Conservation (phyloP, 2,329 filamentous ascomycete species). For the Bisporella sp. region DNA sequence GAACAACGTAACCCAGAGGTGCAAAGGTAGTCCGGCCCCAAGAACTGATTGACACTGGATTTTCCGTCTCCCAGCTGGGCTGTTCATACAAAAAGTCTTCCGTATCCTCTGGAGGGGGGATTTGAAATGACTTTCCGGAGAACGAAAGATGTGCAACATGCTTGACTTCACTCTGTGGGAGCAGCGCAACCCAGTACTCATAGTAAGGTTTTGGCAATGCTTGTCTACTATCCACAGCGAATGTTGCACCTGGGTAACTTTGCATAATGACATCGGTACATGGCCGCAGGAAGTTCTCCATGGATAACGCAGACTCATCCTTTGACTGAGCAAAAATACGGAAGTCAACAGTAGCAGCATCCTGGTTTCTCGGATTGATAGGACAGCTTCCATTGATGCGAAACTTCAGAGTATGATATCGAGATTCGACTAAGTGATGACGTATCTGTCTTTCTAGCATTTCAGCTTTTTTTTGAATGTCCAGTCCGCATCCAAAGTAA, state of each 20-base stretch:
- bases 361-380: constrained; percentile 6
- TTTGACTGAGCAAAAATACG: constrained; percentile 20
- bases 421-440: constrained; percentile 14
- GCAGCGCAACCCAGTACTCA: constrained; percentile 34
- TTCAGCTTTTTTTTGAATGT: constrained; percentile 35
- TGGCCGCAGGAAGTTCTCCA: constrained; percentile 24
- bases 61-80: constrained; percentile 9
- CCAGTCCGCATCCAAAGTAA: constrained; percentile 36
- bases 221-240: constrained; percentile 32
- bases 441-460: constrained; percentile 35
- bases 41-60: constrained; percentile 7
- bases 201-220: constrained; percentile 37
- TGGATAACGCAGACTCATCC: constrained; percentile 13
- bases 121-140: constrained; percentile 1
- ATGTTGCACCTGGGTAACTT: constrained; percentile 27
- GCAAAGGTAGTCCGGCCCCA: constrained; percentile 18
- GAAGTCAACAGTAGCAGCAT: constrained; percentile 18
- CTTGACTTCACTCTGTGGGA: constrained; percentile 16
- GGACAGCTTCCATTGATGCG: no score
- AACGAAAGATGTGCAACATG: constrained; percentile 6
- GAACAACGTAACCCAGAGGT: constrained; percentile 27
- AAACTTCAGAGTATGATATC: constrained; percentile 12
- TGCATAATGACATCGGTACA: constrained; percentile 34
- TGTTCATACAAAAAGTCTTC: constrained; percentile 6
- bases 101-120: constrained; percentile 6